Conservation (phyloP, 2,329 filamentous ascomycete genomes). For the Zymoseptoria pseudotritici region DNA sequence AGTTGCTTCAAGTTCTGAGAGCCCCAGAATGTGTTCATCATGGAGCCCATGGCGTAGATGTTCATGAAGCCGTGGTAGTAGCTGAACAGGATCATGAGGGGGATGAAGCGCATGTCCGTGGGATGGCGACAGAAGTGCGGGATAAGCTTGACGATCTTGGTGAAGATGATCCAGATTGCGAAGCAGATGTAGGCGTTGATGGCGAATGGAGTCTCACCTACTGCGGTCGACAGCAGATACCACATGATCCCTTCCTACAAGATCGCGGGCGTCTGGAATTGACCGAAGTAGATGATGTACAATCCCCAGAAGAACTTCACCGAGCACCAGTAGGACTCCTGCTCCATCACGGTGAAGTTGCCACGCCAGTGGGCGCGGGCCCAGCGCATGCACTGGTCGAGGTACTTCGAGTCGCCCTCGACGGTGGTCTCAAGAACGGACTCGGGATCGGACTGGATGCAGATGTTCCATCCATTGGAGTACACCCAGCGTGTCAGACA, state of each 20-base stretch:
- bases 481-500: conserved; percentile 51
- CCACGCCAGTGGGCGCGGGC: conserved; percentile 52
- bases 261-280: conserved; percentile 50
- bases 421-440: conserved; percentile 47
- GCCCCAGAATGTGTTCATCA: conserved; percentile 27
- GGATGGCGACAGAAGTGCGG: conserved; percentile 48
- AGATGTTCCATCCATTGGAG: conserved; percentile 44
- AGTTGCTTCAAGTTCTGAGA: conserved; percentile 20
- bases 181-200: conserved; percentile 8
- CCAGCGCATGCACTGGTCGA: conserved; percentile 50
- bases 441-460: conserved; percentile 47
- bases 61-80: conserved; percentile 55
- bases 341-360: conserved; percentile 43
- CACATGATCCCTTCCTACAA: conserved; percentile 44
- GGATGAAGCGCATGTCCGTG: conserved; percentile 44
- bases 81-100: conserved; percentile 46
- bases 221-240: conserved; percentile 26
- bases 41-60: conserved; percentile 47
- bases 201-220: conserved; percentile 2
- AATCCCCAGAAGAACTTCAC: conserved; percentile 43
- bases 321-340: conserved; percentile 28
- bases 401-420: conserved; percentile 45
- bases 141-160: conserved; percentile 52
- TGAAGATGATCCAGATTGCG: conserved; percentile 44
- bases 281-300: conserved; percentile 50